These are phyloP conservation scores for Syzygium oleosum DNA, from an alignment of 345 rosid species.

Conservation along the genomic window DNA sequence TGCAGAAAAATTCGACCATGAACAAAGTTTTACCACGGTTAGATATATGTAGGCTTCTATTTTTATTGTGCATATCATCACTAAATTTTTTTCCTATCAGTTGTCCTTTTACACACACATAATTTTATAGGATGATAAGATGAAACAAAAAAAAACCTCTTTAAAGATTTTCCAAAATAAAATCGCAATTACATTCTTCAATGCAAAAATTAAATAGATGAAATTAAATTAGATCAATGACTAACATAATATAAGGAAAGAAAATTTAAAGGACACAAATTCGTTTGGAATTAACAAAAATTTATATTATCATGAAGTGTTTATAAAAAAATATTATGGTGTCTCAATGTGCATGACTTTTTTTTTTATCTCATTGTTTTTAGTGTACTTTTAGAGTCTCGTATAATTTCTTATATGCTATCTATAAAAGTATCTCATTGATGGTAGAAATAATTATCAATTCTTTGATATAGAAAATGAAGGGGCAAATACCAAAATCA, in stretches of 20 bases:
- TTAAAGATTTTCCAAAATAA: not conserved
- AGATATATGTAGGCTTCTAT: not conserved
- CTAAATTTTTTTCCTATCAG: not conserved
- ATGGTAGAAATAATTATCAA: not conserved
- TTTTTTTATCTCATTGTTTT: not conserved
- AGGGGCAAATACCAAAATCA: too few species aligned
- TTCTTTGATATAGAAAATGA: too few species aligned
- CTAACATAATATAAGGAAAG: not conserved
- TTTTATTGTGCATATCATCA: not conserved
- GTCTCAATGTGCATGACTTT: not conserved
- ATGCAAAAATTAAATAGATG: fast-evolving
- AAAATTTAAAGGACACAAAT: not conserved
- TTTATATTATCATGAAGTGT: not conserved
- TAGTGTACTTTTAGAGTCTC: not conserved
- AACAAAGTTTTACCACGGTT: not conserved
- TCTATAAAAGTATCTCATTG: too few species aligned
- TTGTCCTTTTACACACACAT: not conserved
- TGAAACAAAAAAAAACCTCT: not conserved
- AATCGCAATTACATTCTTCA: too few species aligned
- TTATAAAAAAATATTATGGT: not conserved
- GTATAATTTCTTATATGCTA: not conserved
- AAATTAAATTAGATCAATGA: too few species aligned
- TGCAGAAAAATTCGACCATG: not conserved
- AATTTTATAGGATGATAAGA: not conserved
- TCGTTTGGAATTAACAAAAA: not conserved